Percentiles rank a stretch among this genome's conserved stretches.
phyloP scores from a whole-genome alignment of 2,329 filamentous ascomycete species.

The Stagonosporopsis tanaceti region DNA sequence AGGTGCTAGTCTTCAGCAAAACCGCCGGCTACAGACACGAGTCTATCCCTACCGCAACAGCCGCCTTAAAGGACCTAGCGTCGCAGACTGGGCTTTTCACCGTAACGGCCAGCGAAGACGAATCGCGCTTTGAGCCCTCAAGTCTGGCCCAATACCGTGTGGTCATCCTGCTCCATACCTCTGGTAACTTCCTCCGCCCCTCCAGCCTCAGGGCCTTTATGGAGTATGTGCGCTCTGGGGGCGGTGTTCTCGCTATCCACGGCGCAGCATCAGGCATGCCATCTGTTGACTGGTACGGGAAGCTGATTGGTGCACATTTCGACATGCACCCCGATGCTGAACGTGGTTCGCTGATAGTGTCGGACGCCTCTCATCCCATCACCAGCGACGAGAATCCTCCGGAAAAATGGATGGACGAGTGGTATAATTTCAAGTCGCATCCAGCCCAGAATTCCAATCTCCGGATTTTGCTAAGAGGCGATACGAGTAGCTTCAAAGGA shows the following conservation, averaged over 20 bases:
- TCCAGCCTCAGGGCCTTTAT: conserved; percentile 23
- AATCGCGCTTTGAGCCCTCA: conserved; percentile 18
- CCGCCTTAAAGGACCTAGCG: conserved; percentile 22
- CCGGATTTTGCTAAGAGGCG: conserved; percentile 30
- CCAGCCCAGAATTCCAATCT: conserved; percentile 32
- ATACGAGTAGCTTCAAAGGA: conserved; percentile 30
- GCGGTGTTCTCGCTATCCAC: conserved; percentile 38
- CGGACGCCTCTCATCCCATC: conserved; percentile 3
- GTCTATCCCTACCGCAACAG: conserved; percentile 33
- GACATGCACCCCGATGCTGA: conserved; percentile 37
- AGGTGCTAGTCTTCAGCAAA: conserved; percentile 38
- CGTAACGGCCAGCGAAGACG: conserved; percentile 31
- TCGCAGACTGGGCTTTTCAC: conserved; percentile 14
- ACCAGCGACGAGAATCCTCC: not conserved
- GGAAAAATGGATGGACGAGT: conserved; percentile 34
- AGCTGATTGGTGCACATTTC: conserved; percentile 37
- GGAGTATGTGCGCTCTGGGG: conserved; percentile 27
- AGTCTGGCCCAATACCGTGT: conserved; percentile 17
- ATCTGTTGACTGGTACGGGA: conserved; percentile 30
- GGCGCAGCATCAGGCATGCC: conserved; percentile 39
- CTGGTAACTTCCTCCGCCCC: conserved; percentile 24
- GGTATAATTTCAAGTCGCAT: conserved; percentile 41
- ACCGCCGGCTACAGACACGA: conserved; percentile 39
- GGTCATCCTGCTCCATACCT: conserved; percentile 30
- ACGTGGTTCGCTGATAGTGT: conserved; percentile 24